Evolutionary conservation across 768 basidiomycete species (phyloP).

Genomic region (Symmetrospora coprosmae): DNA sequence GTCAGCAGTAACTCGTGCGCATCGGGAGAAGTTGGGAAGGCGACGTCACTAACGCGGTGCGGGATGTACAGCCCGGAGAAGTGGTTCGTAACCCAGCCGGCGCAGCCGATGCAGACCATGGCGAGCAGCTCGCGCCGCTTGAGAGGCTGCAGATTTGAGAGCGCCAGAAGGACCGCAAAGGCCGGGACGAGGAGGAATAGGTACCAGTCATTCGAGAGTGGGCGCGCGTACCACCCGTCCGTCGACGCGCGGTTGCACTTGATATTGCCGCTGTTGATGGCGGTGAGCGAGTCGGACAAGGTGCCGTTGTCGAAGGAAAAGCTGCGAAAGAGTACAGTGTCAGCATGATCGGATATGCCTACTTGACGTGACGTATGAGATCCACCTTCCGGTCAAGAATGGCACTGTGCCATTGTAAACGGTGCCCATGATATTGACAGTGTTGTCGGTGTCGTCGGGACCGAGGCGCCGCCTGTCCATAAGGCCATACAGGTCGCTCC

Average conservation of each 20-base stretch:
- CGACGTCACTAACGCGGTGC: slow-evolving; percentile 7
- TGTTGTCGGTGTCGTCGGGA: background rate
- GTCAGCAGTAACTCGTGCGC: background rate
- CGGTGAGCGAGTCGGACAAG: background rate
- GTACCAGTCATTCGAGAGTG: slow-evolving; percentile 12
- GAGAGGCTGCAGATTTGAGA: slow-evolving; percentile 37
- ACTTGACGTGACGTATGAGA: background rate
- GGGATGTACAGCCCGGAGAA: background rate
- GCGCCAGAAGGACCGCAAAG: slow-evolving; percentile 36
- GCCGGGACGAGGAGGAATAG: slow-evolving; percentile 38
- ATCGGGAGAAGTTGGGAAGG: background rate
- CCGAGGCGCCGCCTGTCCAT: slow-evolving; percentile 3
- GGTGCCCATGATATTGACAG: background rate
- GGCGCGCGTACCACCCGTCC: background rate
- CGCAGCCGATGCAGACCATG: slow-evolving; percentile 38
- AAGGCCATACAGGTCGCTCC: slow-evolving; percentile 24
- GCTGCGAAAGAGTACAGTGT: background rate
- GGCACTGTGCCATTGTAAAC: slow-evolving; percentile 8
- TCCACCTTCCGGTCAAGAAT: background rate
- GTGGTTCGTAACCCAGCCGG: slow-evolving; percentile 36
- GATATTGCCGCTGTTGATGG: background rate
- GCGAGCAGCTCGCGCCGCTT: slow-evolving; percentile 30
- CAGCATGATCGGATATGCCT: background rate
- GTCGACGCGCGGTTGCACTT: background rate
- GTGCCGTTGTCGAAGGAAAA: background rate